A percentile compares a stretch with the other conserved stretches of the same genome.
Conservation (phyloP, 2,329 filamentous ascomycete species). For the Stenocarpella maydis region DNA sequence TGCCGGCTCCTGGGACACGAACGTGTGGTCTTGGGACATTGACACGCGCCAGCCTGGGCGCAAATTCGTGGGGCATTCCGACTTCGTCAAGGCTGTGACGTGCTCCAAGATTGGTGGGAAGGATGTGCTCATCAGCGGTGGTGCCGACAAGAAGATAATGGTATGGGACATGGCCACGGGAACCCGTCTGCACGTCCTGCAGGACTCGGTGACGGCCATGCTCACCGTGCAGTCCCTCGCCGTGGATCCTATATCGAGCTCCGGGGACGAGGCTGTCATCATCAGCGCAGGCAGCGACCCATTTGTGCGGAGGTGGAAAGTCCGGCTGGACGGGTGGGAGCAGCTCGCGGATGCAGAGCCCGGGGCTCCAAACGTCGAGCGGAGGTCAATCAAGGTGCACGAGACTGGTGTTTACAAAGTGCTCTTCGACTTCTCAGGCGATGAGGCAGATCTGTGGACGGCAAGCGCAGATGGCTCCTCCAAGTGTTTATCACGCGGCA, state of each 20-base stretch:
- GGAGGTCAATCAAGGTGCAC: slow-evolving; percentile 74
- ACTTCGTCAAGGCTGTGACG: slow-evolving; percentile 89
- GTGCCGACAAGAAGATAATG: slow-evolving; percentile 80
- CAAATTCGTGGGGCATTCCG: slow-evolving; percentile 78
- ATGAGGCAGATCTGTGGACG: slow-evolving; percentile 84
- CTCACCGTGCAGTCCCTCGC: slow-evolving; percentile 83
- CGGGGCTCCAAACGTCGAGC: slow-evolving; percentile 50
- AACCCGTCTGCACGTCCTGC: slow-evolving; percentile 75
- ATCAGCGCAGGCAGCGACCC: slow-evolving; percentile 85
- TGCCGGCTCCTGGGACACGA: slow-evolving; percentile 94
- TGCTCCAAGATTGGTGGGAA: slow-evolving; percentile 67
- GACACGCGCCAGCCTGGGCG: slow-evolving; percentile 61
- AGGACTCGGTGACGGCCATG: slow-evolving; percentile 74
- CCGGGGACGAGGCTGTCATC: slow-evolving; percentile 61
- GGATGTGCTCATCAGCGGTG: slow-evolving; percentile 75
- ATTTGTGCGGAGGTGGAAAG: slow-evolving; percentile 79
- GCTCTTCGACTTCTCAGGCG: slow-evolving; percentile 69
- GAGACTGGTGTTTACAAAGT: slow-evolving; percentile 91
- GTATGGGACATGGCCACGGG: slow-evolving; percentile 81
- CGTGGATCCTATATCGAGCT: slow-evolving; percentile 72
- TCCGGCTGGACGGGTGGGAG: slow-evolving; percentile 61
- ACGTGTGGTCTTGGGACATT: slow-evolving; percentile 84
- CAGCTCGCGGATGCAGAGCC: slow-evolving; percentile 61
- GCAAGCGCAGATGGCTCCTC: slow-evolving; percentile 89
- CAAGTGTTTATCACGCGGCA: slow-evolving; percentile 77